These are phyloP conservation scores for Termitomyces sp. DNA, from an alignment of 768 basidiomycete genomes.

Conservation along the genomic window DNA sequence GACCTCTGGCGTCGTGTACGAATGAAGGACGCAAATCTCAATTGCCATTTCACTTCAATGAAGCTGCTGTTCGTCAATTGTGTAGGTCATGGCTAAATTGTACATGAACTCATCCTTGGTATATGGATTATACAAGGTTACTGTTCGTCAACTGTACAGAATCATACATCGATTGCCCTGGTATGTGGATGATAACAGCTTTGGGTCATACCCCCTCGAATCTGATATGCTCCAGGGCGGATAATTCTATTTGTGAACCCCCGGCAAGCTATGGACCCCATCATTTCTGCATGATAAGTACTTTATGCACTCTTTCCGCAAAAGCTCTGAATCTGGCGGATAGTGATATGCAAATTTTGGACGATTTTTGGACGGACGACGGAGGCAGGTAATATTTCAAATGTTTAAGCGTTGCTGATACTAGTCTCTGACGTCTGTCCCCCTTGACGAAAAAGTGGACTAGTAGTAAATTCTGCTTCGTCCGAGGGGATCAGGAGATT, in stretches of 20 bases:
- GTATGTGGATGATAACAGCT: too few relatives aligned
- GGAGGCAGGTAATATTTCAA: not conserved
- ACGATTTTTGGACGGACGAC: not conserved
- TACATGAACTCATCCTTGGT: not conserved
- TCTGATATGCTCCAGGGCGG: not conserved
- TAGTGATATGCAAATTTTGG: not conserved
- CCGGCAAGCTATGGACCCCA: too few relatives aligned
- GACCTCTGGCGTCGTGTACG: not conserved
- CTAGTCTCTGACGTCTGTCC: not conserved
- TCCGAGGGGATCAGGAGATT: constrained; percentile 11
- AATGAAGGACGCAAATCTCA: not conserved
- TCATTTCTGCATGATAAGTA: not conserved
- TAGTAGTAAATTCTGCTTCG: constrained; percentile 7
- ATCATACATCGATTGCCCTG: too few relatives aligned
- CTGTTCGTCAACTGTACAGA: too few relatives aligned
- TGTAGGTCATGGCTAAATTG: not conserved
- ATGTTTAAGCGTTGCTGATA: not conserved
- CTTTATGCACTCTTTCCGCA: not conserved
- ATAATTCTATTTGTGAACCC: too few relatives aligned
- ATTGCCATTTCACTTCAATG: not conserved
- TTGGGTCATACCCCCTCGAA: not conserved
- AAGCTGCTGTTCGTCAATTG: too few relatives aligned
- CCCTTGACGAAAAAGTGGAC: not conserved
- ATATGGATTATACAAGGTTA: not conserved
- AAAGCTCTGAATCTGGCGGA: not conserved